A percentile compares a stretch with the other conserved stretches of the same genome.
Conservation (phyloP, 352 stramenopile species). For the Pythium aquatile region DNA sequence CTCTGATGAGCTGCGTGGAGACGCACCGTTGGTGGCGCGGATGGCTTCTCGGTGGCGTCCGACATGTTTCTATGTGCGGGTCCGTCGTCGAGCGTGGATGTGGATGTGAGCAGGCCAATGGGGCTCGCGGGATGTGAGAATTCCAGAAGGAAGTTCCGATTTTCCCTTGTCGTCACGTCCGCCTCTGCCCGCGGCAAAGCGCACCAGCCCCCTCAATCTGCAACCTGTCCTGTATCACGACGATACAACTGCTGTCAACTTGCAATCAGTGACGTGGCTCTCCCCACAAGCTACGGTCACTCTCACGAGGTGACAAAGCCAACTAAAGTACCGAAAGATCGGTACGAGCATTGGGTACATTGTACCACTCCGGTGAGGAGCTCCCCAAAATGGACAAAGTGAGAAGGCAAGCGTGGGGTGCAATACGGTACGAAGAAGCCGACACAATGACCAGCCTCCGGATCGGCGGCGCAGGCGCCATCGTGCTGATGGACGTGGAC, state of each 20-base stretch:
- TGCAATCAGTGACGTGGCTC: constrained; percentile 30
- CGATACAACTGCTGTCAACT: constrained; percentile 6
- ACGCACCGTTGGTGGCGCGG: not conserved
- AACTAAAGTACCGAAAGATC: not conserved
- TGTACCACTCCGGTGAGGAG: constrained; percentile 10
- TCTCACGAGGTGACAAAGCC: constrained; percentile 1
- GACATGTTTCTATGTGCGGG: not conserved
- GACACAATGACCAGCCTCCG: constrained; percentile 12
- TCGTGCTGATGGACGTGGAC: constrained; percentile 15
- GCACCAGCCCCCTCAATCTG: constrained; percentile 8
- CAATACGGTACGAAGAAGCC: not conserved
- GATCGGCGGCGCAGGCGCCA: constrained; percentile 18
- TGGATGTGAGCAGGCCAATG: not conserved
- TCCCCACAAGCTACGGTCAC: constrained; percentile 7
- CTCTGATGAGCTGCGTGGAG: not conserved
- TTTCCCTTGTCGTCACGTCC: constrained; percentile 7
- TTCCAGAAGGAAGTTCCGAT: constrained; percentile 14
- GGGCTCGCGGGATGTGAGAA: constrained; percentile 7
- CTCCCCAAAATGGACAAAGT: not conserved
- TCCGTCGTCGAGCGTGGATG: not conserved
- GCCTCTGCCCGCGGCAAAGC: constrained; percentile 7
- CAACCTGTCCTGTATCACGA: constrained; percentile 1
- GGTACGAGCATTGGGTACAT: constrained; percentile 15
- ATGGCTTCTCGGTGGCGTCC: not conserved
- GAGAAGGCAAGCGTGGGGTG: not conserved